Conservation (phyloP, 768 basidiomycete species). For the Stropharia rugosoannulata region DNA sequence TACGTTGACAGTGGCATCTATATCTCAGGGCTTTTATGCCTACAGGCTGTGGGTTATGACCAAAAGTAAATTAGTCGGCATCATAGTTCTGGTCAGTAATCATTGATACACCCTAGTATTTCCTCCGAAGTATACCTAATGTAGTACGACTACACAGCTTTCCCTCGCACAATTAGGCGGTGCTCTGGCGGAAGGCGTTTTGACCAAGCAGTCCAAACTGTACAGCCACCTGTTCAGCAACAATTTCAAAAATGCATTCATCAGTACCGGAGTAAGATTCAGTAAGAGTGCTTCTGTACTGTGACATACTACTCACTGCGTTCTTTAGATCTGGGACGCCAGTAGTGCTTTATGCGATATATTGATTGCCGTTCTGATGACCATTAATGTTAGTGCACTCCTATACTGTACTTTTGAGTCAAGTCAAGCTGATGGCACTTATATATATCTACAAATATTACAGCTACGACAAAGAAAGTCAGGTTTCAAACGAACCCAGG, state of each 20-base stretch:
- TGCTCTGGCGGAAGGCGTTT: not conserved
- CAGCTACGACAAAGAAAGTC: not conserved
- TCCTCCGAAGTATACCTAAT: too few species aligned
- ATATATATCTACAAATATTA: not conserved
- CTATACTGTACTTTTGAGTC: too few species aligned
- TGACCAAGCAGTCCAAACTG: not conserved
- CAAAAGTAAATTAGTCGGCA: not conserved
- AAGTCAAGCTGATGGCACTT: not conserved
- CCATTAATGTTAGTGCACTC: not conserved
- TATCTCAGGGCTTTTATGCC: conserved; percentile 4
- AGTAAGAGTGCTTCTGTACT: not conserved
- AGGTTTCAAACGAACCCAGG: not conserved
- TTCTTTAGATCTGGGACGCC: not conserved
- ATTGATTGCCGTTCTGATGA: conserved; percentile 2
- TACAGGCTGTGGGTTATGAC: conserved; percentile 1
- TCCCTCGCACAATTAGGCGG: not conserved
- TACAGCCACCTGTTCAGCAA: not conserved
- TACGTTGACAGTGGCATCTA: not conserved
- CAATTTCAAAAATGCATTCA: not conserved
- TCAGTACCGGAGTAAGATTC: not conserved
- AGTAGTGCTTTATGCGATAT: conserved; percentile 4
- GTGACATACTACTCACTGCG: not conserved
- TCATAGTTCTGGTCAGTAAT: not conserved
- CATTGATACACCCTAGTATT: too few species aligned
- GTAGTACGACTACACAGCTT: not conserved